These are phyloP conservation scores for Ophiocordyceps camponoti-floridani DNA, from an alignment of 2,329 filamentous ascomycete species.

Conservation along the genomic window DNA sequence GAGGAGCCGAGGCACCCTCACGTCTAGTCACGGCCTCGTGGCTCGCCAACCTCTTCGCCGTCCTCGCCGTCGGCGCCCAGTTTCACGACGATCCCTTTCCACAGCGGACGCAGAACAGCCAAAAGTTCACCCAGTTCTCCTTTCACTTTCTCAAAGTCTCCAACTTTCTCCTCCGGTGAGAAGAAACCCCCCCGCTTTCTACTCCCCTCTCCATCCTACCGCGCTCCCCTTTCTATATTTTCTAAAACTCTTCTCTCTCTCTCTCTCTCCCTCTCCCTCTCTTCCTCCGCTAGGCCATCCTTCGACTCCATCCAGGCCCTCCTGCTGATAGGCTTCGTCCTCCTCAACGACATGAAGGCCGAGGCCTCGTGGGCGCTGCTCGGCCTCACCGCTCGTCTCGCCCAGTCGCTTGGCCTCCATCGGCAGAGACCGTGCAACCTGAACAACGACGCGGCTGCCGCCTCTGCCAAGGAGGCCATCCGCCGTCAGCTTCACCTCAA, in stretches of 20 bases:
- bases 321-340: slow-evolving; percentile 42
- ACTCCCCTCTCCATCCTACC: neutral
- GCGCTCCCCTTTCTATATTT: too few relatives aligned
- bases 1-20: slow-evolving; percentile 23
- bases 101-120: slow-evolving; percentile 40
- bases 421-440: slow-evolving; percentile 19
- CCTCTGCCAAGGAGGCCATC: slow-evolving; percentile 33
- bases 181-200: neutral
- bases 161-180: slow-evolving; percentile 42
- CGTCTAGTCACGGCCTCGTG: slow-evolving; percentile 43
- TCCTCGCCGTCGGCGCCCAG: slow-evolving; percentile 47
- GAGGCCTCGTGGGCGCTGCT: slow-evolving; percentile 50
- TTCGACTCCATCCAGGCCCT: slow-evolving; percentile 49
- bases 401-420: slow-evolving; percentile 45
- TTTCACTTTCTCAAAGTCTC: slow-evolving; percentile 47
- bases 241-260: neutral
- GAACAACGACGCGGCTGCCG: slow-evolving; percentile 22
- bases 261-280: neutral
- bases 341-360: slow-evolving; percentile 52
- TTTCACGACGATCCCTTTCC: slow-evolving; percentile 46
- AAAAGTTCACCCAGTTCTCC: slow-evolving; percentile 44
- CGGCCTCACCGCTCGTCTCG: slow-evolving; percentile 45
- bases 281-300: slow-evolving; percentile 27
- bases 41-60: slow-evolving; percentile 47
- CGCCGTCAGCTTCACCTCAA: slow-evolving; percentile 44